Evolutionary conservation across 2,329 filamentous ascomycete species (phyloP), one percentile per base, ranked within the genome.

Genomic region (Teratosphaeria epicoccoides): DNA sequence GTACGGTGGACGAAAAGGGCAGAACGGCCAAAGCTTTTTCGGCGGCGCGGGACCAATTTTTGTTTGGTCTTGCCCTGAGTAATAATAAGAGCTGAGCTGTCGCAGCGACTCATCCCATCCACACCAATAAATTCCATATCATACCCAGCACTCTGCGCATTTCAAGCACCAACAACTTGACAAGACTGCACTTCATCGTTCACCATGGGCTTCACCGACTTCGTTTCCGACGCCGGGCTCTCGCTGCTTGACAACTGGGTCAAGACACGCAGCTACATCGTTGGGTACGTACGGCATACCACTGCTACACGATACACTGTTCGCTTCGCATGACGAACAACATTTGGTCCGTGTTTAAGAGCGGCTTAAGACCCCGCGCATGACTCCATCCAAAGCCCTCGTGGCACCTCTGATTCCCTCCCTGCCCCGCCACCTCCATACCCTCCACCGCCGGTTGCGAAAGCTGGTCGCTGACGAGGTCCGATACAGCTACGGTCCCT

Each of bases 311-410:
- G 55, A 59, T 57, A 40, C 56, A 52, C 61, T 55, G 25, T 53
- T 54, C 57, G 60, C 58, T 59, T 71, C 68, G 63, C 63, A 79
- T 85, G 86, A 90, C 89, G 87, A 90, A 78, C 85, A 79, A 54
- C 77, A 77, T 83, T 90, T 90, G 85, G 87, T 91, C 87, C 87
- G 86, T 91, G 87, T 93, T 91, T 83, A 87, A 81, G 85, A 91
- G 83, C 83, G 85, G 81, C 80, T 88, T 87, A 91, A 91, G 86
- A 90, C 85, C 77, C 87, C 85, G 83, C 82, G 76, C 70, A 80
- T 85, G 87, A 88, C 79, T 87, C 87, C 76, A 76, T 77, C 79
- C 80, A 84, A 82, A 77, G 83, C 80, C 79, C 77, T 78, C 76
- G 76, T 80, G 84, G 85, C 84, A 87, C 71, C 78, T 87, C 86